These are phyloP conservation scores for Liquidambar formosana DNA, from an alignment of 164 flowering plant genomes.

Conservation along the genomic window DNA sequence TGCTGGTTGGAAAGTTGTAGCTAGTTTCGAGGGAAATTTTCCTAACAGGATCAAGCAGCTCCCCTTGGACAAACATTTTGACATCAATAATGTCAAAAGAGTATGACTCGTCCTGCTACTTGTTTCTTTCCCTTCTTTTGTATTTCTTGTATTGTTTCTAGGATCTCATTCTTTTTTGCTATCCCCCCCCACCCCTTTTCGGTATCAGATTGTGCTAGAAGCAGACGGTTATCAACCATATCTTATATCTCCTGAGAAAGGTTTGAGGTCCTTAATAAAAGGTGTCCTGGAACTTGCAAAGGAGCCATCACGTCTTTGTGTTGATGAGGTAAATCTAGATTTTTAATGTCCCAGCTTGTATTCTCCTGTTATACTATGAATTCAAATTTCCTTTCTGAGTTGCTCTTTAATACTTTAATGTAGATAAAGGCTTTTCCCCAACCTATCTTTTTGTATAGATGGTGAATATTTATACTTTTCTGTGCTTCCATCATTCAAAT, in stretches of 20 bases:
- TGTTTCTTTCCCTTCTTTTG: neutral
- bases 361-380: neutral
- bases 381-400: neutral
- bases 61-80: conserved; percentile 96
- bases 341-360: neutral
- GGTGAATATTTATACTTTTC: neutral
- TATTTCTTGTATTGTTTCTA: neutral
- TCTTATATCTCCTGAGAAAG: conserved; percentile 99
- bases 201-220: conserved; percentile 83
- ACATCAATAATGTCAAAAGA: conserved; percentile 93
- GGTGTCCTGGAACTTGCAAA: conserved; percentile 91
- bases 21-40: conserved; percentile 97
- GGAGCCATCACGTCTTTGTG: conserved; percentile 95
- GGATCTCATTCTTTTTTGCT: neutral
- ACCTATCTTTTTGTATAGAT: neutral
- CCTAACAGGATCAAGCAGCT: conserved; percentile 97
- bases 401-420: neutral
- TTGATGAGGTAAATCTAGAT: conserved; percentile 75
- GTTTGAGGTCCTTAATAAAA: conserved; percentile 89
- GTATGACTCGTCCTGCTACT: conserved; percentile 37
- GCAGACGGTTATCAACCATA: conserved; percentile 99
- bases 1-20: conserved; percentile 97
- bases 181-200: neutral
- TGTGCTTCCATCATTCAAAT: neutral
- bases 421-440: neutral